Conservation (phyloP, 2,329 filamentous ascomycete species). For the Phialophora macrospora region DNA sequence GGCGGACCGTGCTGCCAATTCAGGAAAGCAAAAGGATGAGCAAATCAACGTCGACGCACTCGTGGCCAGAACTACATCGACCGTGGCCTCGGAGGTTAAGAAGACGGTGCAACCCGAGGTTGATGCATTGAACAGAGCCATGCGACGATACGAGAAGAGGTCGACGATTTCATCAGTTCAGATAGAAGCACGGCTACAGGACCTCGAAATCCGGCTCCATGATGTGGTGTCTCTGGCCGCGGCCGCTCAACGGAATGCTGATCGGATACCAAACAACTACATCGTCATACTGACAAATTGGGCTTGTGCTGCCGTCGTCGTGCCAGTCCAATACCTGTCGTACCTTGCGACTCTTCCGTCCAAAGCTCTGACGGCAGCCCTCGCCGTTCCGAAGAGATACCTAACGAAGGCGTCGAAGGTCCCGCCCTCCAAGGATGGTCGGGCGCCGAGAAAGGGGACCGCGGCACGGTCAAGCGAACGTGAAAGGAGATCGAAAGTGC, state of each 20-base stretch:
- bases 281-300: slow-evolving; percentile 45
- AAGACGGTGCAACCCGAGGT: slow-evolving; percentile 76
- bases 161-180: slow-evolving; percentile 74
- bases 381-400: slow-evolving; percentile 25
- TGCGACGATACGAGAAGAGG: slow-evolving; percentile 90
- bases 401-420: slow-evolving; percentile 21
- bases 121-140: slow-evolving; percentile 84
- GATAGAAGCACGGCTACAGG: slow-evolving; percentile 74
- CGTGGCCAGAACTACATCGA: slow-evolving; percentile 40
- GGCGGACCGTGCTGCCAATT: slow-evolving; percentile 45
- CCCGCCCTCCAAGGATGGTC: slow-evolving; percentile 18
- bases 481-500: slow-evolving; percentile 25
- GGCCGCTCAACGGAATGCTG: slow-evolving; percentile 58
- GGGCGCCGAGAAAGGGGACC: slow-evolving; percentile 18
- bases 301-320: slow-evolving; percentile 44
- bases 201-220: slow-evolving; percentile 71
- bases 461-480: slow-evolving; percentile 19
- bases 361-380: slow-evolving; percentile 32
- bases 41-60: slow-evolving; percentile 52
- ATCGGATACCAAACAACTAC: slow-evolving; percentile 40
- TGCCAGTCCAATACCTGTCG: slow-evolving; percentile 45
- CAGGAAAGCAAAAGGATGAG: slow-evolving; percentile 38
- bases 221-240: slow-evolving; percentile 83
- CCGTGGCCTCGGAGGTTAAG: slow-evolving; percentile 61
- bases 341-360: slow-evolving; percentile 44